These are phyloP conservation scores for Metschnikowia continentalis DNA, from an alignment of 805 yeast species.

Conservation along the genomic window DNA sequence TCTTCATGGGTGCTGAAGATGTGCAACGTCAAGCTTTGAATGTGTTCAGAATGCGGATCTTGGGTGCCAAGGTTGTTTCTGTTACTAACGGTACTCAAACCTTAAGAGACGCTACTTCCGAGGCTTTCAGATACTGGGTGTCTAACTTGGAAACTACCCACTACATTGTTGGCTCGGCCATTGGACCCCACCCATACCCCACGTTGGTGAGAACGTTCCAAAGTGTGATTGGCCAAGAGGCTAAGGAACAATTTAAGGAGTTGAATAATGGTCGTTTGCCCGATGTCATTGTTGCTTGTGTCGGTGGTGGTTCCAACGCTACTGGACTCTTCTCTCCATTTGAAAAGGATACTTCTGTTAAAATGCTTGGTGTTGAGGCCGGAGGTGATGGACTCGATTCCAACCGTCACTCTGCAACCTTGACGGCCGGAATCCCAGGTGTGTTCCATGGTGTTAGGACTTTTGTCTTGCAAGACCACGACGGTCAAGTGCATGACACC, in stretches of 20 bases:
- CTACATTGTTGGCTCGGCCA: constrained; percentile 95
- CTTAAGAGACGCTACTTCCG: constrained; percentile 95
- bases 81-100: constrained; percentile 95
- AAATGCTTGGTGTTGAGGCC: constrained; percentile 92
- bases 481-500: constrained; percentile 97
- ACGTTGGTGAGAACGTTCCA: constrained; percentile 97
- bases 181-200: constrained; percentile 99
- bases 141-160: constrained; percentile 81
- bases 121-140: constrained; percentile 96
- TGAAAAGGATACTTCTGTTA: constrained; percentile 73
- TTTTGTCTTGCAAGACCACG: constrained; percentile 81
- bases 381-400: constrained; percentile 97
- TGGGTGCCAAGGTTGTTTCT: constrained; percentile 93
- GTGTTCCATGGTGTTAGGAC: constrained; percentile 98
- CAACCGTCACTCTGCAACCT: constrained; percentile 86
- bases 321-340: constrained; percentile 95
- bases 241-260: constrained; percentile 82
- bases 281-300: constrained; percentile 95
- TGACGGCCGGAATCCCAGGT: constrained; percentile 94
- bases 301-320: constrained; percentile 98
- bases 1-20: constrained; percentile 99
- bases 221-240: constrained; percentile 92
- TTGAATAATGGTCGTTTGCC: constrained; percentile 82
- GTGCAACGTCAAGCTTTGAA: constrained; percentile 97
- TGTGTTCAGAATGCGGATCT: constrained; percentile 93